A percentile compares a stretch with the other conserved stretches of the same genome.
Evolutionary conservation across 202 grass and related monocot genomes (phyloP).

Genomic region (Bolboschoenoplectus hybrid): DNA sequence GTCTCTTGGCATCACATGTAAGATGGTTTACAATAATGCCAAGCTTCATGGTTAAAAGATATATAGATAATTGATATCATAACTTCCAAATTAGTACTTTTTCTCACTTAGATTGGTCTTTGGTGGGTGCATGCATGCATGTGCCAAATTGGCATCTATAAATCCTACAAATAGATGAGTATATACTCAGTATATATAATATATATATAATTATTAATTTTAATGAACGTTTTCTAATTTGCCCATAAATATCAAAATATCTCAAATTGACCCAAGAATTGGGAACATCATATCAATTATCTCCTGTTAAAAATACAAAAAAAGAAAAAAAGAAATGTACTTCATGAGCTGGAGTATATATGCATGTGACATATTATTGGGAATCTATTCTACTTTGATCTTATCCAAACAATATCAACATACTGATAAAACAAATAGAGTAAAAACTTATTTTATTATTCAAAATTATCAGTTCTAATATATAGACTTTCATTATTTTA

Average conservation of each 20-base stretch:
- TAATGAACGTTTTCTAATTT: not conserved
- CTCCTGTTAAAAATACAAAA: too few species aligned
- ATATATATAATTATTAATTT: not conserved
- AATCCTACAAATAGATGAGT: constrained; percentile 26
- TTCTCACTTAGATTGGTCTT: constrained; percentile 21
- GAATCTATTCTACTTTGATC: too few species aligned
- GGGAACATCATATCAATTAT: not conserved
- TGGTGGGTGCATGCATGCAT: too few species aligned
- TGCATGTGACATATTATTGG: too few species aligned
- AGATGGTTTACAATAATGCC: not conserved
- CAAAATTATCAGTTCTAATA: too few species aligned
- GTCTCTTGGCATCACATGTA: constrained; percentile 18
- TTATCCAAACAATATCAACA: too few species aligned
- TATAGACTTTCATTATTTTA: too few species aligned
- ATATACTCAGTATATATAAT: too few species aligned
- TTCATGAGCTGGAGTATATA: too few species aligned
- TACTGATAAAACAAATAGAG: too few species aligned
- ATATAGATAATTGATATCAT: constrained; percentile 11
- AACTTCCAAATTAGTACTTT: constrained; percentile 36
- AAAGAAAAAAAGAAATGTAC: too few species aligned
- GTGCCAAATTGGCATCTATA: constrained; percentile 11
- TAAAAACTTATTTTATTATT: too few species aligned
- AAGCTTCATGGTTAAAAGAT: constrained; percentile 29
- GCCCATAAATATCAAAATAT: not conserved
- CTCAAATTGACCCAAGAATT: not conserved